Percentiles rank a stretch among this genome's conserved stretches.
phyloP scores from a whole-genome alignment of 2,329 filamentous ascomycete species.

The Fusarium abutilonis region DNA sequence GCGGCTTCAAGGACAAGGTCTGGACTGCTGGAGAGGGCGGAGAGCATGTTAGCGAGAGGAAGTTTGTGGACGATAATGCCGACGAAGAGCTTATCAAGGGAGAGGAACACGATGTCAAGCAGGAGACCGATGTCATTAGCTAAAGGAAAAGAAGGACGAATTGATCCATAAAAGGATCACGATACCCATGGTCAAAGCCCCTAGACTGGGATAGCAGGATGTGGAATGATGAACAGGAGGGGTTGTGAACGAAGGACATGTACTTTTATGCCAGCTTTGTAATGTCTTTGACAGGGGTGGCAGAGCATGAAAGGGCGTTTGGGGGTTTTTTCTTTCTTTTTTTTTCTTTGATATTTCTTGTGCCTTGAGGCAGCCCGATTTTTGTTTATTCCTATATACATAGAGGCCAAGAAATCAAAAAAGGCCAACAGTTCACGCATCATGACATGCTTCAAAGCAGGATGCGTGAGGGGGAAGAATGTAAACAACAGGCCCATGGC shows the following conservation, averaged over 20 bases:
- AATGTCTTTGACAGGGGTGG: conserved; percentile 44
- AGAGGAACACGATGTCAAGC: conserved; percentile 52
- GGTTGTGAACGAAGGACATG: conserved; percentile 42
- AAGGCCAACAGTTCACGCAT: conserved; percentile 34
- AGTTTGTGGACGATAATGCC: conserved; percentile 78
- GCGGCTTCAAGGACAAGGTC: conserved; percentile 86
- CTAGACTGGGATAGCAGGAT: conserved; percentile 16
- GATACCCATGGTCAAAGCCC: conserved; percentile 37
- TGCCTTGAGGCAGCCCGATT: conserved; percentile 20
- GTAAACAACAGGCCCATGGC: conserved; percentile 34
- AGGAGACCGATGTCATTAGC: conserved; percentile 54
- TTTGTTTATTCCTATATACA: conserved; percentile 41
- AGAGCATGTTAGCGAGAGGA: conserved; percentile 85
- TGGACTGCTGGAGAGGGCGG: conserved; percentile 74
- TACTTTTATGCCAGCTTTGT: conserved; percentile 44
- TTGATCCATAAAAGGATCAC: conserved; percentile 32
- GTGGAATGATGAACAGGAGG: conserved; percentile 34
- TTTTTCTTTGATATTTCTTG: conserved; percentile 20
- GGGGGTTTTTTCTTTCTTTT: conserved; percentile 27
- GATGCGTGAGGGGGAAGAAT: conserved; percentile 38
- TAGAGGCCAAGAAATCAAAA: conserved; percentile 39
- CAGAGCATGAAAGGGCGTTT: conserved; percentile 46
- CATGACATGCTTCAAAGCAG: conserved; percentile 35
- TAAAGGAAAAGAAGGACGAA: conserved; percentile 35
- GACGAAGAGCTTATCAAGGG: conserved; percentile 79